These are phyloP conservation scores for Didymosphaeria variabile DNA, from an alignment of 2,329 filamentous ascomycete genomes.

Conservation along the genomic window DNA sequence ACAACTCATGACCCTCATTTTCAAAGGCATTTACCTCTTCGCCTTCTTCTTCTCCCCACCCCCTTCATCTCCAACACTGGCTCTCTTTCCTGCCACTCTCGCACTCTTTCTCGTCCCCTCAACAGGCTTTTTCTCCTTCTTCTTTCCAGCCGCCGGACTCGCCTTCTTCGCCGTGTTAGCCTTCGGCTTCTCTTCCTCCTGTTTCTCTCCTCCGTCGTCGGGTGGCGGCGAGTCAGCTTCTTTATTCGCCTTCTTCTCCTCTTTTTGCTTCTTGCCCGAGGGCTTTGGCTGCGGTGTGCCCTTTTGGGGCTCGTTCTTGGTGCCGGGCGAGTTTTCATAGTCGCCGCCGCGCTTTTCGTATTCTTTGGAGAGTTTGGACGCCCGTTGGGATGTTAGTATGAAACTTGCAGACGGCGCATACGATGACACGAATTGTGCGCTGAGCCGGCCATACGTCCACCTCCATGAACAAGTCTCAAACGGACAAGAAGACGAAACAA, in stretches of 20 bases:
- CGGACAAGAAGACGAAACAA: neutral
- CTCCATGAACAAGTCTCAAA: no score
- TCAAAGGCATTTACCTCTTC: constrained; percentile 18
- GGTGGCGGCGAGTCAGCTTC: neutral
- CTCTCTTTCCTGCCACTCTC: constrained; percentile 31
- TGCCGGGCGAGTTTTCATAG: constrained; percentile 54
- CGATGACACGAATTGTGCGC: no score
- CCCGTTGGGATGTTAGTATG: constrained; percentile 31
- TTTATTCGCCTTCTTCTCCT: constrained; percentile 20
- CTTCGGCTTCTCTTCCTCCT: constrained; percentile 36
- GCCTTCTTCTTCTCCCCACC: constrained; percentile 26
- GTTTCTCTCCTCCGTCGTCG: constrained; percentile 20
- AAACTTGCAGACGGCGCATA: neutral
- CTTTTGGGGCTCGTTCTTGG: constrained; percentile 56
- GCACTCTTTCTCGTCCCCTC: constrained; percentile 32
- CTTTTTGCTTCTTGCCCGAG: constrained; percentile 30
- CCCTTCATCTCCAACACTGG: constrained; percentile 26
- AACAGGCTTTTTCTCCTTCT: constrained; percentile 5
- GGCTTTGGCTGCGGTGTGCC: constrained; percentile 51
- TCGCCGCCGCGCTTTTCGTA: constrained; percentile 52
- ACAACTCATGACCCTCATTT: neutral
- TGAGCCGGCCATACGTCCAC: no score
- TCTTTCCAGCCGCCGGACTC: constrained; percentile 8
- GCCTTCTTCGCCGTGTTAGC: constrained; percentile 31
- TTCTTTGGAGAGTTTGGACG: constrained; percentile 54